Evolutionary conservation across 1,139 yeast species (phyloP), one percentile per base, ranked within the genome.

Genomic region (Yamadazyma atmosphaerica): DNA sequence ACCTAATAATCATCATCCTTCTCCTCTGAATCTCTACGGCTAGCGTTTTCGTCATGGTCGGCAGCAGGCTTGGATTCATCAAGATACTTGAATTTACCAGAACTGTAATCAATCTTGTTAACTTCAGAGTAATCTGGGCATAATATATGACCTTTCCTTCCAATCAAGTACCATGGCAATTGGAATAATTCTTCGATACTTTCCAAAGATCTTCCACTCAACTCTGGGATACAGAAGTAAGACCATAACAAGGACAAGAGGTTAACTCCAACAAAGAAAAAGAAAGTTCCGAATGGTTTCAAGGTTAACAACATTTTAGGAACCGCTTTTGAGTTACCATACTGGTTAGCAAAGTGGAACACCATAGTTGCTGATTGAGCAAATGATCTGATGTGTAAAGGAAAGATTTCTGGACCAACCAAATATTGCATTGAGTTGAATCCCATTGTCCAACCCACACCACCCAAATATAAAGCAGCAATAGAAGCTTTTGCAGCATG

Each of bases 361-460:
- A 69, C 71, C 85, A 79, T 79, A 41, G 75, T 68, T 29, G 73
- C 45, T 1, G 81, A 70, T 42, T 74, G 77, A 19, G 82, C 83
- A 47, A 75, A 61, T 9, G 75, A 70, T 51, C 85, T 65, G 33
- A 76, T 68, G 43, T 72, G 66, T 49, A 79, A 62, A 18, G 85
- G 85, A 56, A 79, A 72, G 38, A 79, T 68, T 55, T 79, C 85
- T 4, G 83, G 68, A 37, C 79, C 80, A 47, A 79, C 59, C 46
- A 80, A 65, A 50, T 79, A 80, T 55, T 79, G 85, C 40, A 78
- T 62, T 3, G 77, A 63, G 58, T 80, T 80, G 68, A 76, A 80
- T 8, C 85, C 85, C 60, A 79, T 56, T 13, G 81, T 74, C 85
- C 85, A 80, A 25, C 83, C 84, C 9, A 69, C 59, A 42, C 84